A percentile compares a stretch with the other conserved stretches of the same genome.
Conservation (phyloP, 345 rosid species). For the Eucalyptus sp. region DNA sequence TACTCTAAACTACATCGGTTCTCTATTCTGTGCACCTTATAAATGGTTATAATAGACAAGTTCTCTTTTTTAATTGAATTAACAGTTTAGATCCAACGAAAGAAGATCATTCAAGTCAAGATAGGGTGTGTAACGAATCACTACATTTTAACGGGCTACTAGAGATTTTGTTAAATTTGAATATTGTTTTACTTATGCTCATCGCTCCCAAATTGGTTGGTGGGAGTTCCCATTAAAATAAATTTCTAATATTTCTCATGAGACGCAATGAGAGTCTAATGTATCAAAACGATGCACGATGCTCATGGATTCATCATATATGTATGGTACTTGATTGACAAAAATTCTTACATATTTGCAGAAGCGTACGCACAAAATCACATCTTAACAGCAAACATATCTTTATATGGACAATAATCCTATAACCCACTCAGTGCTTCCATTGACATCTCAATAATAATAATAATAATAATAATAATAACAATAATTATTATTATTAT, state of each 20-base stretch:
- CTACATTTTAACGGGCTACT: neutral
- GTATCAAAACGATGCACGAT: neutral
- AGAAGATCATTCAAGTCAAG: neutral
- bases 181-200: neutral
- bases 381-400: neutral
- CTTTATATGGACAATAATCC: neutral
- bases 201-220: neutral
- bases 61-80: neutral
- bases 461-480: too few species aligned
- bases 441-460: neutral
- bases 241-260: neutral
- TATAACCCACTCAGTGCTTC: neutral
- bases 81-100: neutral
- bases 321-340: neutral
- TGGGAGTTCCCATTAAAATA: neutral
- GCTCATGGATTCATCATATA: neutral
- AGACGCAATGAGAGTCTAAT: neutral
- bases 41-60: neutral
- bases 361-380: neutral
- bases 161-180: neutral
- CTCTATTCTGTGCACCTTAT: neutral
- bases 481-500: too few species aligned
- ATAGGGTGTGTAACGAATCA: neutral
- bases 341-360: neutral
- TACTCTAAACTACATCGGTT: neutral